These are phyloP conservation scores for Calonectria hawksworthii DNA, from an alignment of 2,329 filamentous ascomycete genomes.

Conservation along the genomic window DNA sequence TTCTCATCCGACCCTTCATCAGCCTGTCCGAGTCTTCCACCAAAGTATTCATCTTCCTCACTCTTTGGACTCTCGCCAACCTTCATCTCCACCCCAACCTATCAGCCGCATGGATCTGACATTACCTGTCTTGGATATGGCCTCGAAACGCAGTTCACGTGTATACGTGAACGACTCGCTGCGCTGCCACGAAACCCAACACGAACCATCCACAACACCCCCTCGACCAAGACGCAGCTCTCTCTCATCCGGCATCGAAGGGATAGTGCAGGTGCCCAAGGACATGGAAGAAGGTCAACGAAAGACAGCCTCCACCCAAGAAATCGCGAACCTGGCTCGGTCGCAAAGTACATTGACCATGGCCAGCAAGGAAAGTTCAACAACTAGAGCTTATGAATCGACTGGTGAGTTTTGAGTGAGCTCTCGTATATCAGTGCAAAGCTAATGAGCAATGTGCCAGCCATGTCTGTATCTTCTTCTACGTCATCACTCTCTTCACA, in stretches of 20 bases:
- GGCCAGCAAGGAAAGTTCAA: conserved; percentile 31
- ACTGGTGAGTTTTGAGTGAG: conserved; percentile 27
- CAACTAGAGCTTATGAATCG: conserved; percentile 35
- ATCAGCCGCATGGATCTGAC: conserved; percentile 18
- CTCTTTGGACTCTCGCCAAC: neutral
- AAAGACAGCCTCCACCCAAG: conserved; percentile 28
- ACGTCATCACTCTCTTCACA: conserved; percentile 29
- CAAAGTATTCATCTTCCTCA: neutral
- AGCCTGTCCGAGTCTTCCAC: conserved; percentile 7
- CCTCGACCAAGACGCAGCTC: conserved; percentile 49
- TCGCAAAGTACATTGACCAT: conserved; percentile 33
- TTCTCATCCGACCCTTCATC: neutral
- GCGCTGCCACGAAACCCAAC: conserved; percentile 27
- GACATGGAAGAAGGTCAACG: conserved; percentile 45
- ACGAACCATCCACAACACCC: conserved; percentile 33
- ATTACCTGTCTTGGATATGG: conserved; percentile 27
- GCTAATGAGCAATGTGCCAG: conserved; percentile 34
- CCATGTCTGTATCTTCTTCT: conserved; percentile 34
- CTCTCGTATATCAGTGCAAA: neutral
- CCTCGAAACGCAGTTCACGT: conserved; percentile 43
- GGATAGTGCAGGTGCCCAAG: conserved; percentile 33
- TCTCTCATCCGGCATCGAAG: conserved; percentile 47
- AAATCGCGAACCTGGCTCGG: conserved; percentile 31
- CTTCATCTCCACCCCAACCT: neutral
- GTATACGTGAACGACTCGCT: conserved; percentile 37